Evolutionary conservation across 2,329 filamentous ascomycete genomes (phyloP).

Genomic region (Talaromyces rugulosus): DNA sequence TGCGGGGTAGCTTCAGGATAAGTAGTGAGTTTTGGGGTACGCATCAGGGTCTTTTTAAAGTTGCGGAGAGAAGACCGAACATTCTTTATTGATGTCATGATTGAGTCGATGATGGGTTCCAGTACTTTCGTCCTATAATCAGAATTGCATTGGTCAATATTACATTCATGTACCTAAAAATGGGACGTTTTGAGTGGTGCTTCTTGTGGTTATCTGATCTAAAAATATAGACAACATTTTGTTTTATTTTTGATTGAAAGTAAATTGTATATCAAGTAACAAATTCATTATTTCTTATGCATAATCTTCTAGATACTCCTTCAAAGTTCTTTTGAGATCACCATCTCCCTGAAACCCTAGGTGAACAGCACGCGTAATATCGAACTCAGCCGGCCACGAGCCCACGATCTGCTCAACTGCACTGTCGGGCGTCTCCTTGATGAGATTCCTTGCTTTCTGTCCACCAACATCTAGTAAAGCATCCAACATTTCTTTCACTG

Average conservation of each 20-base stretch:
- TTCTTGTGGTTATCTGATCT: no score
- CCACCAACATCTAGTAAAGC: constrained; percentile 2
- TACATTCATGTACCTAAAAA: no score
- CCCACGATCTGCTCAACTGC: constrained; percentile 2
- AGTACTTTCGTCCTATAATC: no score
- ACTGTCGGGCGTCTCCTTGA: not conserved
- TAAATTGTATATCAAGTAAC: no score
- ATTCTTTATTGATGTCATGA: not conserved
- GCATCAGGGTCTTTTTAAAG: no score
- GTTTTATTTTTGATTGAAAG: no score
- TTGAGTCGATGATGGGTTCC: no score
- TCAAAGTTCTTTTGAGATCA: not conserved
- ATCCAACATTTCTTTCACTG: constrained; percentile 2
- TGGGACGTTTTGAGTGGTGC: no score
- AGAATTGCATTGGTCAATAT: no score
- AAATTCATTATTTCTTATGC: not conserved
- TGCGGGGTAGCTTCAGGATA: not conserved
- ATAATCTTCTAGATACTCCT: constrained; percentile 5
- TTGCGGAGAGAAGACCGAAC: not conserved
- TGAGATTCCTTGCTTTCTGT: not conserved
- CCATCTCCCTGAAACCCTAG: constrained; percentile 3
- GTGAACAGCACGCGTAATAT: constrained; percentile 2
- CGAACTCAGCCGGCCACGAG: constrained; percentile 7
- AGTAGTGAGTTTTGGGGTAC: not conserved
- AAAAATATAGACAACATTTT: no score